Evolutionary conservation across 768 basidiomycete species (phyloP).

Genomic region (Termitomyces sp.): DNA sequence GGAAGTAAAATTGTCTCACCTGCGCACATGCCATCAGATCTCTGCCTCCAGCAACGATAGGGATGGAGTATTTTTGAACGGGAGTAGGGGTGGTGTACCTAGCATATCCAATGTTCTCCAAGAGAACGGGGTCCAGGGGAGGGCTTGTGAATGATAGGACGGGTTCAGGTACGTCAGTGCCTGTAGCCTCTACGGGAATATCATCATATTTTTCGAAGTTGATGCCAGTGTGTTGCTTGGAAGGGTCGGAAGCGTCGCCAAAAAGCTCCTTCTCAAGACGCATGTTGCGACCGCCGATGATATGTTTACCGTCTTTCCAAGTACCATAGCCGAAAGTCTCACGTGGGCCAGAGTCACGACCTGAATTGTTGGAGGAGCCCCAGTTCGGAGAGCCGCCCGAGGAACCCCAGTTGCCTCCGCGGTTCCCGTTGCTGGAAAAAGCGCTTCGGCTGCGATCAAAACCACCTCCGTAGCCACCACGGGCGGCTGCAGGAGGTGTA

Average conservation of each 20-base stretch:
- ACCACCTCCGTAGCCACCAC: conserved; percentile 39
- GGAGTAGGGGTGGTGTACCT: conserved; percentile 95
- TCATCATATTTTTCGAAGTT: conserved; percentile 99
- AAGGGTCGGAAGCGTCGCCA: conserved; percentile 80
- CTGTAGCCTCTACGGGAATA: conserved; percentile 98
- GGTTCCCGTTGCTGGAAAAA: conserved; percentile 27
- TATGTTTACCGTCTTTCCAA: conserved; percentile 89
- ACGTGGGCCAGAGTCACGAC: conserved; percentile 37
- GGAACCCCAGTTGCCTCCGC: conserved; percentile 40
- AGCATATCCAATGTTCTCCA: conserved; percentile 92
- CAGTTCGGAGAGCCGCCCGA: conserved; percentile 26
- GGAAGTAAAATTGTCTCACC: conserved; percentile 33
- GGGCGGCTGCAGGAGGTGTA: conserved; percentile 50
- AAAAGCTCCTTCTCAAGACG: conserved; percentile 96
- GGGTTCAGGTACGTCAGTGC: conserved; percentile 94
- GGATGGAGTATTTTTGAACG: conserved; percentile 99
- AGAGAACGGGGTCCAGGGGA: conserved; percentile 86
- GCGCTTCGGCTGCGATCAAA: conserved; percentile 36
- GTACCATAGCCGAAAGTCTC: conserved; percentile 58
- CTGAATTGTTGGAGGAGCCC: conserved; percentile 15
- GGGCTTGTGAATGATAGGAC: conserved; percentile 81
- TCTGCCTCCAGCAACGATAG: conserved; percentile 86
- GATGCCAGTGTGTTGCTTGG: conserved; percentile 93
- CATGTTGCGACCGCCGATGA: conserved; percentile 76
- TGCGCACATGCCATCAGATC: conserved; percentile 96